A percentile compares a stretch with the other conserved stretches of the same genome.
Evolutionary conservation across 1,139 yeast species (phyloP).

Genomic region (Nakaseomyces glabratus): DNA sequence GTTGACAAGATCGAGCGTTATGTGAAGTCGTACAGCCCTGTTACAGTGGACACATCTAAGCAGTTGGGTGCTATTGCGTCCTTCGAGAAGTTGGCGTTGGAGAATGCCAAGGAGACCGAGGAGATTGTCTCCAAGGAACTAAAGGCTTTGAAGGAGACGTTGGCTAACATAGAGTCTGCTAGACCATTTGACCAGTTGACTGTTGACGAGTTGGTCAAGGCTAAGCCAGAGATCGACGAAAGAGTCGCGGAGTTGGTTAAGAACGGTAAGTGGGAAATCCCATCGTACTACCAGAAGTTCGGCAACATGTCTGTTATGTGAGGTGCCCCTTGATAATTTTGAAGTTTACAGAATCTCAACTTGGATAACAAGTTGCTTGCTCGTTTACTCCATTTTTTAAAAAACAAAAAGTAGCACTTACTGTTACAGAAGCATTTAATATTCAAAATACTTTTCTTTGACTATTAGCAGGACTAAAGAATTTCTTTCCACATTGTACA

Average conservation of each 20-base stretch:
- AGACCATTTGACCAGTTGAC: constrained; percentile 97
- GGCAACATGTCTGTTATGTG: constrained; percentile 94
- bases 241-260: constrained; percentile 92
- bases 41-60: constrained; percentile 75
- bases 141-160: constrained; percentile 74
- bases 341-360: too few species aligned
- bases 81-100: constrained; percentile 90
- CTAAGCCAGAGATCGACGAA: constrained; percentile 95
- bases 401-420: too few species aligned
- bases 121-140: constrained; percentile 79
- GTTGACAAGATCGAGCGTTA: constrained; percentile 76
- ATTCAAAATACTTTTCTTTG: too few species aligned
- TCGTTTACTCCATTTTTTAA: too few species aligned
- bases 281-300: constrained; percentile 96
- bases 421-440: too few species aligned
- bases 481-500: too few species aligned
- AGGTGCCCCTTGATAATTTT: constrained; percentile 18
- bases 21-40: constrained; percentile 69
- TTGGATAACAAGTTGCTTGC: too few species aligned
- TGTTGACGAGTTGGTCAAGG: constrained; percentile 87
- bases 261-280: constrained; percentile 97
- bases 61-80: constrained; percentile 88
- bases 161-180: constrained; percentile 89
- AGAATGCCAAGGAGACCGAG: constrained; percentile 92
- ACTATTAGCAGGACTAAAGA: too few species aligned